Evolutionary conservation across 371 early-diverging fungal species (phyloP).

Genomic region (Mortierella sp.): DNA sequence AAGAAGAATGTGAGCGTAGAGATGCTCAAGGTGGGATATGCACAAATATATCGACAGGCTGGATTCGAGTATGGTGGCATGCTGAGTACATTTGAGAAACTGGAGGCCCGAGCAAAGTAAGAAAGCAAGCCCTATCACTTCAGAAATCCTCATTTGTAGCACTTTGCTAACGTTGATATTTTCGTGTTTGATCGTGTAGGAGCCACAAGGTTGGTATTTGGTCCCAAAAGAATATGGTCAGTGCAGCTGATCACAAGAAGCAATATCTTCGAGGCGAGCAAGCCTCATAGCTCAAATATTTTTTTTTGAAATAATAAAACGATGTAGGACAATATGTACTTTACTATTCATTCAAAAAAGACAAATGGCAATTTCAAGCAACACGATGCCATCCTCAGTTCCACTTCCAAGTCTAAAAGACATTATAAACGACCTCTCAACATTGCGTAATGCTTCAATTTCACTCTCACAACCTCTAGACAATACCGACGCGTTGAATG

Average conservation of each 20-base stretch:
- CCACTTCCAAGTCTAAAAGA: conserved; percentile 37
- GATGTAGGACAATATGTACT: too few species aligned
- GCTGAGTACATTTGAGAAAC: conserved; percentile 59
- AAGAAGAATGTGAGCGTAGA: conserved; percentile 76
- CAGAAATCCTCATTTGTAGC: not conserved
- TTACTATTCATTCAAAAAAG: not conserved
- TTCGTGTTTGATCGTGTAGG: conserved; percentile 14
- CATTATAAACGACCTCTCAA: conserved; percentile 35
- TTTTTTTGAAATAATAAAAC: not conserved
- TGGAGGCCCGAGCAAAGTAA: conserved; percentile 74
- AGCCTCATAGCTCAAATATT: not conserved
- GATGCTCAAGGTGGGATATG: conserved; percentile 77
- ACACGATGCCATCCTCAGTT: conserved; percentile 13
- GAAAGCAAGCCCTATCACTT: conserved; percentile 2
- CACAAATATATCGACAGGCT: conserved; percentile 74
- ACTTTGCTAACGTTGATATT: not conserved
- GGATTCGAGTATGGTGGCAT: conserved; percentile 79
- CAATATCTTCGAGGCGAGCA: conserved; percentile 33
- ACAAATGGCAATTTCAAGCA: conserved; percentile 2
- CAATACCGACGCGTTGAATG: conserved; percentile 1
- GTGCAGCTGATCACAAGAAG: conserved; percentile 58
- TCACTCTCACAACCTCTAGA: conserved; percentile 30
- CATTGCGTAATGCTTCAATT: conserved; percentile 28
- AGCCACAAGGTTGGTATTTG: conserved; percentile 55
- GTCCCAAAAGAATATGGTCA: conserved; percentile 52